These are phyloP conservation scores for Saturnispora kantuleensis DNA, from an alignment of 805 yeast genomes.

Conservation along the genomic window DNA sequence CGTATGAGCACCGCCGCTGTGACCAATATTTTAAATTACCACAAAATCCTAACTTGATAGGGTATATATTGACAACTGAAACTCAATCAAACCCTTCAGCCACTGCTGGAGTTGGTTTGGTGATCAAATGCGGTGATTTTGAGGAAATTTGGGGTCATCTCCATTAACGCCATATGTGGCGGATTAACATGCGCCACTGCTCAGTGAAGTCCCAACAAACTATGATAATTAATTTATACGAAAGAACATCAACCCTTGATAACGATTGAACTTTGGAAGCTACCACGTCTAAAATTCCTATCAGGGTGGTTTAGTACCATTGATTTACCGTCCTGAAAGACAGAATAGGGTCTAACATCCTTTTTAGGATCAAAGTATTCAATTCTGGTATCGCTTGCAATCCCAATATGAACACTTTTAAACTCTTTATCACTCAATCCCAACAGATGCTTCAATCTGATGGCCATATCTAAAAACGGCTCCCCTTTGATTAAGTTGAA, in stretches of 20 bases:
- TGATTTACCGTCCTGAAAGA: constrained; percentile 24
- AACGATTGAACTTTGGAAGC: constrained; percentile 49
- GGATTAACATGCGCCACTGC: no score
- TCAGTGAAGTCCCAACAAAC: no score
- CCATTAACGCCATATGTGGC: no score
- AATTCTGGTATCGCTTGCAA: constrained; percentile 32
- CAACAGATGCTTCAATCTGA: constrained; percentile 55
- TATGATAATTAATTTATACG: background rate
- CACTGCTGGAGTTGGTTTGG: no score
- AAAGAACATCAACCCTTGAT: constrained; percentile 30
- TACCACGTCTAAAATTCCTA: constrained; percentile 48
- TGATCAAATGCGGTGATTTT: no score
- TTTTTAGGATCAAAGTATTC: constrained; percentile 41
- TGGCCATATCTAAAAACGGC: constrained; percentile 47
- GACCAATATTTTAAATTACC: no score
- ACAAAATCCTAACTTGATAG: no score
- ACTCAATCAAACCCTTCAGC: no score
- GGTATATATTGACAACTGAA: no score
- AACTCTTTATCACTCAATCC: constrained; percentile 78
- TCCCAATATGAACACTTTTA: constrained; percentile 59
- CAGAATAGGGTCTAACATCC: constrained; percentile 41
- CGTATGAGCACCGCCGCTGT: no score
- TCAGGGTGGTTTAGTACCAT: constrained; percentile 87
- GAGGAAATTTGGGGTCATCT: no score
- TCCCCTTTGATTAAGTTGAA: constrained; percentile 68